Evolutionary conservation across 495 filamentous ascomycete species (phyloP), one percentile per base, ranked within the genome.

Genomic region (Hypoxylon rickii): DNA sequence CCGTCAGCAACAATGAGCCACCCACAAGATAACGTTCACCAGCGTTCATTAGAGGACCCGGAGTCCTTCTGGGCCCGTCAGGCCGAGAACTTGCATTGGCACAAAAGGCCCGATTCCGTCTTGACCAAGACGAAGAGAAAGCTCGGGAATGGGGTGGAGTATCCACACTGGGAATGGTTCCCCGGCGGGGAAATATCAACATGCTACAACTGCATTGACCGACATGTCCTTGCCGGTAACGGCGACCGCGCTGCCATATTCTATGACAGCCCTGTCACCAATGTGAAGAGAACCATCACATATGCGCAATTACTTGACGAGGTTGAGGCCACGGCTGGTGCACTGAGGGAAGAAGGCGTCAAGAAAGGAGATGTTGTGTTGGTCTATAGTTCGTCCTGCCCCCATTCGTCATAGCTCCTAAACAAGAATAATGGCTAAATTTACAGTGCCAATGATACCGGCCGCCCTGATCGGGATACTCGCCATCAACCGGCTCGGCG

Each of bases 361-460:
- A 82, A 77, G 63, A 89, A 84, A 70, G 92, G 92, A 0, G 92
- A 96, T 78, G 86, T 93, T 3, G 90, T 97, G n/a, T 76, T 96
- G 40, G 84, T 96, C 42, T 96, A 96, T 70, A 97, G 90, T 93
- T 20, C 16, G 76, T 56, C 83, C 68, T n/a, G n/a, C 21, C 36
- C 8, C 7, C 13, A 8, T 32, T 2, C 15, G 19, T 16, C 3
- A 48, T 38, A n/a, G 44, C 7, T 15, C 5, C 6, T 29, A 44
- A 11, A 58, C 41, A 56, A 64, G 22, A 36, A 34, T 44, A 12
- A n/a, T n/a, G n/a, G n/a, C n/a, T n/a, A n/a, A n/a, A n/a, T n/a
- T n/a, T 39, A 0, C 29, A 92, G 89, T 96, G 92, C 93, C 92
- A 47, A 96, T 97, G 92, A 91, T 97, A 29, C 93, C 92, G 1